Evolutionary conservation across 208 protist species (phyloP).

Genomic region (Crithidia sp.): DNA sequence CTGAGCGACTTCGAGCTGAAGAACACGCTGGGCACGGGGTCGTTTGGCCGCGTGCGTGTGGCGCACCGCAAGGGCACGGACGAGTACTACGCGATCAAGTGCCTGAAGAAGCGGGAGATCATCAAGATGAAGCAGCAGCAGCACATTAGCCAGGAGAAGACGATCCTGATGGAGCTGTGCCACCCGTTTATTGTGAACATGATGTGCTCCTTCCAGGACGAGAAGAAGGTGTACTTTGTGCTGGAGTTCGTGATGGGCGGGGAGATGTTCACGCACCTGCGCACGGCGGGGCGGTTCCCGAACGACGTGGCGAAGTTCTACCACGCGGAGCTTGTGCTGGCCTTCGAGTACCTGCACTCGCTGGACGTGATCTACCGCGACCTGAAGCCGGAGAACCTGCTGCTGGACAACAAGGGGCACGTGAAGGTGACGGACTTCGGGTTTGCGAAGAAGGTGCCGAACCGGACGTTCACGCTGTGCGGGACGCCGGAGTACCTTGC

Average conservation of each 20-base stretch:
- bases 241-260: conserved; percentile 94
- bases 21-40: conserved; percentile 91
- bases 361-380: conserved; percentile 96
- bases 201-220: conserved; percentile 95
- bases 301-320: conserved; percentile 93
- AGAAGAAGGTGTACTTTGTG: conserved; percentile 92
- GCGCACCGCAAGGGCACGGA: conserved; percentile 79
- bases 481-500: conserved; percentile 92
- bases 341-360: conserved; percentile 92
- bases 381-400: conserved; percentile 98
- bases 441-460: conserved; percentile 83
- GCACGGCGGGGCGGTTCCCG: conserved; percentile 78
- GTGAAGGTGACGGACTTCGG: conserved; percentile 91
- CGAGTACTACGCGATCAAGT: conserved; percentile 93
- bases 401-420: conserved; percentile 92
- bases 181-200: conserved; percentile 95
- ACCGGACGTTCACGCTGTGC: conserved; percentile 89
- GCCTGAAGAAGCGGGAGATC: conserved; percentile 88
- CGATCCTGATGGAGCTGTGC: conserved; percentile 86
- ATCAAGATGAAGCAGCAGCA: conserved; percentile 90
- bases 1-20: conserved; percentile 88
- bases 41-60: conserved; percentile 93
- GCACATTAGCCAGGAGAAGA: conserved; percentile 92
- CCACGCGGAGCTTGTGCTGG: conserved; percentile 91
- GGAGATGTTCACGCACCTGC: conserved; percentile 91